Evolutionary conservation across 2,329 filamentous ascomycete species (phyloP), one percentile per base, ranked within the genome.

Genomic region (Trichoderma semiorbis): DNA sequence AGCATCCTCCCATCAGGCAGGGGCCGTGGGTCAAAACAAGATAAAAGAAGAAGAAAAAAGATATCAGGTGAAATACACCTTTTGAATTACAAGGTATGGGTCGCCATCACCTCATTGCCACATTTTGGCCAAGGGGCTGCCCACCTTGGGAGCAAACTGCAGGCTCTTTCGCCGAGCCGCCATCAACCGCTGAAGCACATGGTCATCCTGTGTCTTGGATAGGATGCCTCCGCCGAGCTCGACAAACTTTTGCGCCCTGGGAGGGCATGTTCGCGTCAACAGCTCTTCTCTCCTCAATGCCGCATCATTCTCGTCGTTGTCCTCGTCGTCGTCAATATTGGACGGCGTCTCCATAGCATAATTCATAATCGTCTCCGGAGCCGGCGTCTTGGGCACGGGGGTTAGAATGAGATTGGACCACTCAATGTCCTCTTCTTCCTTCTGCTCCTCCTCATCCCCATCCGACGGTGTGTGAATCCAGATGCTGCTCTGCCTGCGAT

Each of bases 91-190:
- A 67, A 10, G 16, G 32, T 11, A 57, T 18, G 26, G 26, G 14
- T 12, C 14, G 26, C 60, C n/a, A 7, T 26, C 26, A 12, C 28
- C 11, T 57, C 36, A 71, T 7, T 43, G 71, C 88, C 87, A 90
- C 30, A 85, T 83, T 76, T 85, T 88, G 30, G 89, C 86, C 75
- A 95, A 82, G 2, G 92, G 93, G 79, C 92, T 95, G 21, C 88
- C 90, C 72, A 93, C 83, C 81, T 92, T 92, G 34, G 92, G 93
- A 36, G 91, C 91, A 83, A 91, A 94, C 78, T 93, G 91, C 80
- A 94, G 79, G 78, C 91, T 95, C 87, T 93, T 94, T 73, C 93
- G 86, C 73, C 92, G 85, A 0, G 92, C 92, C 12, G 91, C 89
- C 85, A 93, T 89, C 73, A 95, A 82, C 62, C 90, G 85, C 80